Evolutionary conservation across 164 flowering plant genomes (phyloP).

Genomic region (Vitis amurensis): DNA sequence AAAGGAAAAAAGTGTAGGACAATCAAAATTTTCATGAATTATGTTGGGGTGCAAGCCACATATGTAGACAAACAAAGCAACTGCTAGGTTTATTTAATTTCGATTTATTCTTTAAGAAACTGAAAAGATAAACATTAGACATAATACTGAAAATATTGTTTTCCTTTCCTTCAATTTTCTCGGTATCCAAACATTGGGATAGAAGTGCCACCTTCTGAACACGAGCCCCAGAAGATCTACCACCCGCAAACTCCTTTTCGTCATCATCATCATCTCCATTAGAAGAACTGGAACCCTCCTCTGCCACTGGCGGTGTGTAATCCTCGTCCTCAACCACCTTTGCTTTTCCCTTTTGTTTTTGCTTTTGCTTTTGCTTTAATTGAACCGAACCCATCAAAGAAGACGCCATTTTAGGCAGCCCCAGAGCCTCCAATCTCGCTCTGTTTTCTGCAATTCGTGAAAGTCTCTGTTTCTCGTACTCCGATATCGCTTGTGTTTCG

Average conservation of each 20-base stretch:
- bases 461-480: slow-evolving; percentile 71
- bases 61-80: too few species aligned
- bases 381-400: slow-evolving; percentile 38
- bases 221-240: slow-evolving; percentile 19
- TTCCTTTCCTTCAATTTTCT: too few species aligned
- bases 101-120: too few species aligned
- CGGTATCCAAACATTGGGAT: too few species aligned
- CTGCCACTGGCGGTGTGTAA: slow-evolving; percentile 46
- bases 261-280: slow-evolving; percentile 39
- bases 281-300: slow-evolving; percentile 29
- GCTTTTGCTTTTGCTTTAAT: slow-evolving; percentile 13
- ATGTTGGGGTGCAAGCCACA: too few species aligned
- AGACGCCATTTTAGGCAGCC: slow-evolving; percentile 54
- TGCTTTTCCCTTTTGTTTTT: slow-evolving; percentile 30
- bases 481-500: slow-evolving; percentile 23
- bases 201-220: slow-evolving; percentile 23
- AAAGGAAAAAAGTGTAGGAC: too few species aligned
- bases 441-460: slow-evolving; percentile 61
- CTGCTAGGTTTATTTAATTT: too few species aligned
- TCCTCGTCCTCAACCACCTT: slow-evolving; percentile 48
- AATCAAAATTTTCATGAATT: too few species aligned
- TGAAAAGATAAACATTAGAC: too few species aligned
- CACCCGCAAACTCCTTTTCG: slow-evolving; percentile 21
- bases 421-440: slow-evolving; percentile 68
- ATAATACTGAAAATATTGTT: too few species aligned